Evolutionary conservation across 495 filamentous ascomycete genomes (phyloP).

Genomic region (Podospora australis): DNA sequence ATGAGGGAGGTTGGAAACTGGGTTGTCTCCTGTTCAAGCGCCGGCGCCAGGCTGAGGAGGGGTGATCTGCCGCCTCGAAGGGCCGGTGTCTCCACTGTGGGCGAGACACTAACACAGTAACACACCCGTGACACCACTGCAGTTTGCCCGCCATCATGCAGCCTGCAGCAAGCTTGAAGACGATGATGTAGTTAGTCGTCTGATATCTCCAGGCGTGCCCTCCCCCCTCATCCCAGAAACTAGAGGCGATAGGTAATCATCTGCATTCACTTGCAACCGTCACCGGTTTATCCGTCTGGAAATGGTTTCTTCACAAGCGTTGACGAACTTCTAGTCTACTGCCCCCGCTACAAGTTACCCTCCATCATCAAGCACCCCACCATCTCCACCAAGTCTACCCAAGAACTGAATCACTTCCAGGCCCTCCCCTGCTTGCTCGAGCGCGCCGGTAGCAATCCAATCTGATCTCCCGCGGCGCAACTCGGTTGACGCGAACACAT

Average conservation of each 20-base stretch:
- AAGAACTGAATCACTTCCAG: neutral
- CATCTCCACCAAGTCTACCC: neutral
- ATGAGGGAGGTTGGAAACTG: neutral
- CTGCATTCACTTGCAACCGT: too few relatives aligned
- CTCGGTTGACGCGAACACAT: neutral
- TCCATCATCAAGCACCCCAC: neutral
- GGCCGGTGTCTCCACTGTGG: neutral
- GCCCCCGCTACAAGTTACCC: neutral
- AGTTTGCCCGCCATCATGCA: neutral
- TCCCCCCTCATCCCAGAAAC: too few relatives aligned
- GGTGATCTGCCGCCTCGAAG: slow-evolving; percentile 4
- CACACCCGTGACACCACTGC: neutral
- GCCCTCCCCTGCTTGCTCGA: slow-evolving; percentile 1
- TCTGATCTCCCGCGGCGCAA: neutral
- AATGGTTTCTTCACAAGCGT: neutral
- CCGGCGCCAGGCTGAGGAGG: neutral
- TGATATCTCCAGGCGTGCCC: too few relatives aligned
- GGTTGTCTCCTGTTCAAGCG: neutral
- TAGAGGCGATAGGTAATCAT: too few relatives aligned
- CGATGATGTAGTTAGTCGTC: neutral
- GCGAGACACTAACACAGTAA: neutral
- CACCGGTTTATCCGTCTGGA: too few relatives aligned
- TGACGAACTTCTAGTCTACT: neutral
- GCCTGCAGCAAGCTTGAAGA: neutral
- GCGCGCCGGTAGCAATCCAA: neutral